phyloP scores from a whole-genome alignment of 768 basidiomycete species.

The Suillus brevipes region DNA sequence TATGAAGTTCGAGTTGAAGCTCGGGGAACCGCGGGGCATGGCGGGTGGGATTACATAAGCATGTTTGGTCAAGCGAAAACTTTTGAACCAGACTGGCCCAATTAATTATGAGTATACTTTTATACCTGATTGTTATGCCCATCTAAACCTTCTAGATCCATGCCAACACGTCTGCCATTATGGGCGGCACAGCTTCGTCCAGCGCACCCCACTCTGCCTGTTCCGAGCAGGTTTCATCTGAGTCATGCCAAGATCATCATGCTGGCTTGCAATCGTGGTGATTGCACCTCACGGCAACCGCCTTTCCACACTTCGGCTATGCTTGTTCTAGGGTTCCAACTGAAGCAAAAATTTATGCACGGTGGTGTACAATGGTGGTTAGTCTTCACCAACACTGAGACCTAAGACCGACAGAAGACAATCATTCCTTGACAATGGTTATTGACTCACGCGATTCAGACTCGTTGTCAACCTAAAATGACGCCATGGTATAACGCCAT shows the following conservation, averaged over 20 bases:
- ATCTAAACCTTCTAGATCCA: background rate
- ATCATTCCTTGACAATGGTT: slow-evolving; percentile 1
- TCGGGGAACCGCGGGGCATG: slow-evolving; percentile 1
- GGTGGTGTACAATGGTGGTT: slow-evolving; percentile 3
- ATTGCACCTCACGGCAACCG: background rate
- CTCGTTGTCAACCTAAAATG: slow-evolving; percentile 28
- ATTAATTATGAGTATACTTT: too few relatives aligned
- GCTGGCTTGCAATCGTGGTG: background rate
- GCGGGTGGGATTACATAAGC: background rate
- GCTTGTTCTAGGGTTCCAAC: background rate
- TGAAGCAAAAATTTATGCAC: background rate
- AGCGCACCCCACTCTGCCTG: background rate
- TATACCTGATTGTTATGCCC: background rate
- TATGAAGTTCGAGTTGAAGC: slow-evolving; percentile 16
- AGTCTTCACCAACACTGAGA: background rate
- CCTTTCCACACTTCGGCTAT: background rate
- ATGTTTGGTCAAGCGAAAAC: too few relatives aligned
- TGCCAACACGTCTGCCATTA: background rate
- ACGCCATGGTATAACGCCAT: slow-evolving; percentile 31
- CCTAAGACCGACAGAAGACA: background rate
- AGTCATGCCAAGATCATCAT: background rate
- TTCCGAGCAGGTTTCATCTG: background rate
- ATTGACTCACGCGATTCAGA: too few relatives aligned
- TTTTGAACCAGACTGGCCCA: too few relatives aligned
- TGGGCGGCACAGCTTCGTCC: background rate